A percentile compares a stretch with the other conserved stretches of the same genome.
Evolutionary conservation across 192 early-diverging fungal species (phyloP).

Genomic region (Coemansia sp.): DNA sequence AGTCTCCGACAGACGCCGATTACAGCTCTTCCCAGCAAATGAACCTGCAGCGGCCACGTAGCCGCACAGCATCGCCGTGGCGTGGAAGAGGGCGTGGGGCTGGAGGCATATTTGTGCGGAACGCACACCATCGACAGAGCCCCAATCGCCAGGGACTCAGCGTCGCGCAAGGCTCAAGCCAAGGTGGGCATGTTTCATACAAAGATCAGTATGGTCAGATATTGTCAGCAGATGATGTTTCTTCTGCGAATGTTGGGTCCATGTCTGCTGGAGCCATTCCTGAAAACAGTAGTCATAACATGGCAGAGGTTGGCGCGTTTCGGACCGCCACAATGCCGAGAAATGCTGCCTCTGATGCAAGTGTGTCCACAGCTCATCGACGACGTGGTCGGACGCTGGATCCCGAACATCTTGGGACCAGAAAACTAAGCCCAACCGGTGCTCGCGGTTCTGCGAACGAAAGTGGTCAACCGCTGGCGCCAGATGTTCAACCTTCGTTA

Average conservation of each 20-base stretch:
- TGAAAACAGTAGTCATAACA: conserved; percentile 13
- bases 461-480: not conserved
- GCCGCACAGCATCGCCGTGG: conserved; percentile 43
- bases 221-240: not conserved
- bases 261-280: conserved; percentile 36
- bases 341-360: not conserved
- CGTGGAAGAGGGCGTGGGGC: conserved; percentile 29
- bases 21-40: not conserved
- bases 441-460: not conserved
- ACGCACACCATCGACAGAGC: conserved; percentile 15
- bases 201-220: not conserved
- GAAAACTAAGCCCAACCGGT: conserved; percentile 9
- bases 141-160: conserved; percentile 16
- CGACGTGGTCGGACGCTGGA: conserved; percentile 47
- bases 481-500: conserved; percentile 1
- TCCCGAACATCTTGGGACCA: conserved; percentile 25
- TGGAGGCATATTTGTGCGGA: conserved; percentile 36
- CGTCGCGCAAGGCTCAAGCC: not conserved
- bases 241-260: conserved; percentile 6
- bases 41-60: conserved; percentile 12
- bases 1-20: not conserved
- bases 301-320: not conserved
- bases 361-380: conserved; percentile 14
- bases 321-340: not conserved
- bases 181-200: not conserved